Evolutionary conservation across 2,329 filamentous ascomycete genomes (phyloP).

Genomic region (Colletotrichum sidae): DNA sequence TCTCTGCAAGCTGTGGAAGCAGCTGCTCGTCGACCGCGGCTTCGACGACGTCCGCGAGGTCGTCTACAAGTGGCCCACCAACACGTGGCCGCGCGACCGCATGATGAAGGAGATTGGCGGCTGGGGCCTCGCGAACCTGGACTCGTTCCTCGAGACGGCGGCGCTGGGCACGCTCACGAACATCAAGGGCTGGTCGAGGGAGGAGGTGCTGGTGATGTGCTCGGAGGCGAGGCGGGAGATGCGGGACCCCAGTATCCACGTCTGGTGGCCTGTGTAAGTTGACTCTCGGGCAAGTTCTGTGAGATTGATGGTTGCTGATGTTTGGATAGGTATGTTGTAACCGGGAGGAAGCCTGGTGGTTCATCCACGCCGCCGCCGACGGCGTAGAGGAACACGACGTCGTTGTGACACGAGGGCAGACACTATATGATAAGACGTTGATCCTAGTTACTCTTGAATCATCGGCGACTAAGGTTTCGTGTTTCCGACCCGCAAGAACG

Average conservation of each 20-base stretch:
- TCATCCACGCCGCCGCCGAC: neutral
- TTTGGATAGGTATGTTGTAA: conserved; percentile 15
- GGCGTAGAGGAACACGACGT: too few species aligned
- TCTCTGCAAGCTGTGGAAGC: conserved; percentile 44
- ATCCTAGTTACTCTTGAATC: too few species aligned
- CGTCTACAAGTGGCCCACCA: conserved; percentile 50
- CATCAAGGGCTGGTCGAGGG: conserved; percentile 48
- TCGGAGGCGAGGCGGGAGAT: conserved; percentile 41
- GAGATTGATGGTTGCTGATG: neutral
- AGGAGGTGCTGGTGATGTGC: conserved; percentile 44
- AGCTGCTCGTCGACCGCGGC: conserved; percentile 45
- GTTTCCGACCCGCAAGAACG: too few species aligned
- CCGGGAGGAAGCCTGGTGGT: conserved; percentile 16
- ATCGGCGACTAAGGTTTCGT: too few species aligned
- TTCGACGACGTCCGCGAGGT: conserved; percentile 48
- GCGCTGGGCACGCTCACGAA: conserved; percentile 52
- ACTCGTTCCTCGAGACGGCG: conserved; percentile 48
- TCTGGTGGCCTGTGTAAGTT: conserved; percentile 41
- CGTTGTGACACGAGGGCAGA: neutral
- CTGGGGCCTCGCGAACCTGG: conserved; percentile 47
- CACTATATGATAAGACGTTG: neutral
- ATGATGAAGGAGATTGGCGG: conserved; percentile 50
- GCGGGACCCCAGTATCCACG: conserved; percentile 42
- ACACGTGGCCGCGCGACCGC: conserved; percentile 49
- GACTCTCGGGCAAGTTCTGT: neutral